These are phyloP conservation scores for Psophocarpus tetragonolobus DNA, from an alignment of 306 rosid species.

Conservation along the genomic window DNA sequence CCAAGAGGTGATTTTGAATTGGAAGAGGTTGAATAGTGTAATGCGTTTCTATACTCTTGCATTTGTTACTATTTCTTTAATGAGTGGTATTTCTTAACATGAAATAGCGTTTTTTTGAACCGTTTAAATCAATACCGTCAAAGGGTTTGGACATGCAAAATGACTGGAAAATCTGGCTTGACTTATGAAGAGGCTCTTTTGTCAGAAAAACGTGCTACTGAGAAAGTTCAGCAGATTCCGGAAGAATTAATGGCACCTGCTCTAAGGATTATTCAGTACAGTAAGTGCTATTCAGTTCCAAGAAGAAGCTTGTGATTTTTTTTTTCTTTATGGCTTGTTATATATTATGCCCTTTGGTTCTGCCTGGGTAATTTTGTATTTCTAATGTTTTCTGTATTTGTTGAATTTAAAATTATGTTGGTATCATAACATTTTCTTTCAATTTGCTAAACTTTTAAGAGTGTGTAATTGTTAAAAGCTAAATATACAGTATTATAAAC, in stretches of 20 bases:
- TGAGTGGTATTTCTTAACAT: conserved; percentile 43
- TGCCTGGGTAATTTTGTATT: neutral
- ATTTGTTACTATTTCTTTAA: neutral
- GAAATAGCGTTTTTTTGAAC: conserved; percentile 69
- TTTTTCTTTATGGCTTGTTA: neutral
- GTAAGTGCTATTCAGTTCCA: conserved; percentile 49
- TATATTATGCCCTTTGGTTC: neutral
- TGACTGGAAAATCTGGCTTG: conserved; percentile 75
- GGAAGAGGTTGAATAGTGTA: neutral
- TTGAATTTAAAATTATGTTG: neutral
- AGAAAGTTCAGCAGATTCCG: conserved; percentile 83
- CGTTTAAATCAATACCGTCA: conserved; percentile 72
- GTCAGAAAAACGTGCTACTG: conserved; percentile 75
- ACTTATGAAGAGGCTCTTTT: conserved; percentile 94
- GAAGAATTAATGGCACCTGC: conserved; percentile 74
- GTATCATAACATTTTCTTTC: neutral
- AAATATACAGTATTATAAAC: neutral
- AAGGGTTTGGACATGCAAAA: conserved; percentile 86
- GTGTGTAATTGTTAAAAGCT: neutral
- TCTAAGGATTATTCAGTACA: conserved; percentile 74
- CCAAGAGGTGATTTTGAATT: neutral
- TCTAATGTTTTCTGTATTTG: neutral
- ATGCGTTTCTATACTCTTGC: neutral
- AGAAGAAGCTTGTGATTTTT: conserved; percentile 12
- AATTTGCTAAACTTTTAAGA: neutral